phyloP scores from a whole-genome alignment of 2,329 filamentous ascomycete genomes.

The Diaporthe ampelina region DNA sequence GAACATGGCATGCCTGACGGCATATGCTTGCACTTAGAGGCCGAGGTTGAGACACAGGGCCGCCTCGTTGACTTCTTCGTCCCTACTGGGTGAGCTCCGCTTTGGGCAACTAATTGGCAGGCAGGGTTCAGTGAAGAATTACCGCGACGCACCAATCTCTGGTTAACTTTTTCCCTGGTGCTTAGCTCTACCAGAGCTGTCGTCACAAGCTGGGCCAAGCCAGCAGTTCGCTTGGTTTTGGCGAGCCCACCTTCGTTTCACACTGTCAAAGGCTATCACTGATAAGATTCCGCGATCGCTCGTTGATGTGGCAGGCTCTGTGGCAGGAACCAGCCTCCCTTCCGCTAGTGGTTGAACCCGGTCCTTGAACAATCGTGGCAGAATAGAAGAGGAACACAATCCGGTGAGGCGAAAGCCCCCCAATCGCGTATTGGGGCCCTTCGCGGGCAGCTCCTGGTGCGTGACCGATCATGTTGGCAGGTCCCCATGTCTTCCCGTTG shows the following conservation, averaged over 20 bases:
- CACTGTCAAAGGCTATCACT: slow-evolving; percentile 29
- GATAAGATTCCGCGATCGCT: slow-evolving; percentile 32
- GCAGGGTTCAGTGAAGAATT: background rate
- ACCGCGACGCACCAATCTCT: slow-evolving; percentile 2
- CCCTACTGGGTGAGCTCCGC: background rate
- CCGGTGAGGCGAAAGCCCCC: background rate
- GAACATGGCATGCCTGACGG: background rate
- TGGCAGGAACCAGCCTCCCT: background rate
- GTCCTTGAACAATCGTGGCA: background rate
- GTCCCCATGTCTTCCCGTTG: slow-evolving; percentile 4
- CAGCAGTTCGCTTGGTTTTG: slow-evolving; percentile 30
- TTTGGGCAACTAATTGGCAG: background rate
- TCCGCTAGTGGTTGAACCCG: background rate
- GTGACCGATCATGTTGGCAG: slow-evolving; percentile 11
- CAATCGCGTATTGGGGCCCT: no score
- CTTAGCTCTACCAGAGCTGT: slow-evolving; percentile 11
- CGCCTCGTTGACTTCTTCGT: background rate
- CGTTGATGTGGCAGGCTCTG: background rate
- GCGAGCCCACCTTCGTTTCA: slow-evolving; percentile 29
- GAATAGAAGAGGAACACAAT: background rate
- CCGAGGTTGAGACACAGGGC: background rate
- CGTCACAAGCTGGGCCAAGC: slow-evolving; percentile 29
- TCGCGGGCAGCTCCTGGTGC: slow-evolving; percentile 19
- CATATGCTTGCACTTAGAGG: slow-evolving; percentile 13
- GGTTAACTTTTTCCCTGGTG: slow-evolving; percentile 2